phyloP scores from a whole-genome alignment of 2,329 filamentous ascomycete genomes.

The Nigrospora oryzae region DNA sequence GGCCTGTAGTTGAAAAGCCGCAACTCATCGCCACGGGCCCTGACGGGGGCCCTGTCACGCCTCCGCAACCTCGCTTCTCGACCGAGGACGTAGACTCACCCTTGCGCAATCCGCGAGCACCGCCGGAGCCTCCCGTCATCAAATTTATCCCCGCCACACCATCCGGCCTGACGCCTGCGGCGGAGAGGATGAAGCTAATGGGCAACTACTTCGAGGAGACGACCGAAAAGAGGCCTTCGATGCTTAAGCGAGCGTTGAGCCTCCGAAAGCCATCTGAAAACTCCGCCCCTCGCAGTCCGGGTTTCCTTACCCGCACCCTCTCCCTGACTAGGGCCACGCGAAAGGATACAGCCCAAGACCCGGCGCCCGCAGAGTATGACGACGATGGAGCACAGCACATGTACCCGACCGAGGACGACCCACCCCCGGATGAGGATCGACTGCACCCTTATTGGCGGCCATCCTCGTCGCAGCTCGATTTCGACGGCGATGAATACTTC shows the following conservation, averaged over 20 bases:
- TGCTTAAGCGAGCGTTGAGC: conserved; percentile 45
- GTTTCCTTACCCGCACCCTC: conserved; percentile 41
- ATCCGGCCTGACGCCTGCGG: conserved; percentile 46
- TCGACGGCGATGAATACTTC: conserved; percentile 18
- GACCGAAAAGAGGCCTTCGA: conserved; percentile 36
- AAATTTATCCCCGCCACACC: conserved; percentile 57
- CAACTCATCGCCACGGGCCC: conserved; percentile 29
- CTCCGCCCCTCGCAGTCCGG: conserved; percentile 26
- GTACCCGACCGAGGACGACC: conserved; percentile 34
- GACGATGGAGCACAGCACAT: conserved; percentile 18
- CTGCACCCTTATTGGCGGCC: conserved; percentile 56
- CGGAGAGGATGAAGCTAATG: conserved; percentile 41
- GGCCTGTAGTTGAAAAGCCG: conserved; percentile 19
- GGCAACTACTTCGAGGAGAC: conserved; percentile 42
- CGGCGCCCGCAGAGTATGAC: conserved; percentile 12
- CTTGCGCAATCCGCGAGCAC: conserved; percentile 51
- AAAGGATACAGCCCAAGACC: conserved; percentile 17
- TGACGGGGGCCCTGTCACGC: conserved; percentile 37
- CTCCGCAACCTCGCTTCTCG: conserved; percentile 38
- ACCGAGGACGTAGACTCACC: conserved; percentile 52
- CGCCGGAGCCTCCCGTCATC: conserved; percentile 43
- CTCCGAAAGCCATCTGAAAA: conserved; percentile 39
- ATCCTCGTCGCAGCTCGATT: conserved; percentile 29
- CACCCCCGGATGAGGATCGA: conserved; percentile 42
- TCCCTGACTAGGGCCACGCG: conserved; percentile 39